Percentiles rank a stretch among this genome's conserved stretches.
phyloP scores from a whole-genome alignment of 2,329 filamentous ascomycete species.

The Scleromitrula shiraiana region DNA sequence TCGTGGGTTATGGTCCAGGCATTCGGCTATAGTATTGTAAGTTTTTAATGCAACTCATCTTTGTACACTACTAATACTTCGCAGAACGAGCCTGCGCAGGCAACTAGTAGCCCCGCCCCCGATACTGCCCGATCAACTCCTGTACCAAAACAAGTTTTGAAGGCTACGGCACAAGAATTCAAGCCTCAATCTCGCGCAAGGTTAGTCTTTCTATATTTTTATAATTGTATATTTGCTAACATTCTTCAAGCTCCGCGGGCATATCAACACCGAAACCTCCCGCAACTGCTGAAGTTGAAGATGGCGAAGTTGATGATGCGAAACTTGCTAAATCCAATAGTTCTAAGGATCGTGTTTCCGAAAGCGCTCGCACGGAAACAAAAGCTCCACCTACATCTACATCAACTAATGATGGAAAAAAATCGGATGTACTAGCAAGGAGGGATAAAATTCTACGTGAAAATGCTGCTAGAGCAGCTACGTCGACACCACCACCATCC shows the following conservation, averaged over 20 bases:
- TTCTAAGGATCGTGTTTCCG: constrained; percentile 4
- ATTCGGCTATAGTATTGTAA: constrained; percentile 59
- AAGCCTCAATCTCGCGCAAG: constrained; percentile 40
- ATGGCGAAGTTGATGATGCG: constrained; percentile 64
- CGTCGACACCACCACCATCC: constrained; percentile 13
- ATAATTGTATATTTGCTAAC: constrained; percentile 27
- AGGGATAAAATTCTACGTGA: constrained; percentile 25
- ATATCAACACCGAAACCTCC: constrained; percentile 24
- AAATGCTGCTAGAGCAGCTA: constrained; percentile 21
- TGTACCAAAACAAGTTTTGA: constrained; percentile 37
- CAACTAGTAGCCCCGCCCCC: constrained; percentile 9
- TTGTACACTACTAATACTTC: constrained; percentile 27
- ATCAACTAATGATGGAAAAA: constrained; percentile 17
- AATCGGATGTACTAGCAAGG: constrained; percentile 23
- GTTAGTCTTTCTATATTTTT: constrained; percentile 17
- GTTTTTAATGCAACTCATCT: constrained; percentile 18
- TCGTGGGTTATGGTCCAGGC: constrained; percentile 69
- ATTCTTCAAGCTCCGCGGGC: constrained; percentile 23
- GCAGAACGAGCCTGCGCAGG: constrained; percentile 11
- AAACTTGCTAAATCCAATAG: constrained; percentile 27
- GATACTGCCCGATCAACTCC: constrained; percentile 7
- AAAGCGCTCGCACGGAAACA: constrained; percentile 12
- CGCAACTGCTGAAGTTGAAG: constrained; percentile 49
- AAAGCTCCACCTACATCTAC: constrained; percentile 15
- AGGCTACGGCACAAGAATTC: constrained; percentile 56